phyloP scores from a whole-genome alignment of 768 basidiomycete genomes.

The Fomitopsis serialis region DNA sequence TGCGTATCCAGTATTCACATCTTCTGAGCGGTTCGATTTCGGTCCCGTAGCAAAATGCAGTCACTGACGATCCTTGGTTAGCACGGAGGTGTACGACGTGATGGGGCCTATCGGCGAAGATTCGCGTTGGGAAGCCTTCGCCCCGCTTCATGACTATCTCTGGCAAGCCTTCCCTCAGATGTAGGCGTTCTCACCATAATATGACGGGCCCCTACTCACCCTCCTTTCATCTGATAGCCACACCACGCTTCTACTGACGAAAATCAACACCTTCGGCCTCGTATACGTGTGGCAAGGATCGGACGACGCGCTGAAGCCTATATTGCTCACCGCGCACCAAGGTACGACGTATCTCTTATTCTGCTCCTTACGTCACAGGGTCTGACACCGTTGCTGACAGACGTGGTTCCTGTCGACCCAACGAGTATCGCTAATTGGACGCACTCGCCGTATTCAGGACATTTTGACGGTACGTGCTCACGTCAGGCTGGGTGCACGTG shows the following conservation, averaged over 20 bases:
- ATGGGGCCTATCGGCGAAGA: conserved; percentile 21
- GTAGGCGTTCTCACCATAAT: conserved; percentile 15
- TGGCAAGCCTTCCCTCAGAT: conserved; percentile 32
- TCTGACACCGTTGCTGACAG: conserved; percentile 23
- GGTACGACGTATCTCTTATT: too few relatives aligned
- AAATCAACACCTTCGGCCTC: conserved; percentile 75
- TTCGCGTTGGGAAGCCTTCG: conserved; percentile 30
- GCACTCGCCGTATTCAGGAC: conserved; percentile 54
- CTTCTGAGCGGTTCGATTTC: not conserved
- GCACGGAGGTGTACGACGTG: conserved; percentile 26
- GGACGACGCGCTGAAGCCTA: conserved; percentile 56
- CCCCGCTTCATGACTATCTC: conserved; percentile 30
- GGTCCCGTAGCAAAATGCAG: not conserved
- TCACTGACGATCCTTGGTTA: not conserved
- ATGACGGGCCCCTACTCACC: not conserved
- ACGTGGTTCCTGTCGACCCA: conserved; percentile 59
- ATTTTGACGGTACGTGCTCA: conserved; percentile 40
- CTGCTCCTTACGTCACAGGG: too few relatives aligned
- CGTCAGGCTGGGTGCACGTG: too few relatives aligned
- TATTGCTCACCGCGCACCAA: conserved; percentile 66
- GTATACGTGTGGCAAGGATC: conserved; percentile 69
- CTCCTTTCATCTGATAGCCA: conserved; percentile 35
- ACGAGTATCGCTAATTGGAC: conserved; percentile 44
- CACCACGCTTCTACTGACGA: conserved; percentile 50
- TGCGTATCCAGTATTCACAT: too few relatives aligned